Base-by-base conservation (phyloP, 2,329 filamentous ascomycete genomes). In the Colletotrichum agaves region DNA sequence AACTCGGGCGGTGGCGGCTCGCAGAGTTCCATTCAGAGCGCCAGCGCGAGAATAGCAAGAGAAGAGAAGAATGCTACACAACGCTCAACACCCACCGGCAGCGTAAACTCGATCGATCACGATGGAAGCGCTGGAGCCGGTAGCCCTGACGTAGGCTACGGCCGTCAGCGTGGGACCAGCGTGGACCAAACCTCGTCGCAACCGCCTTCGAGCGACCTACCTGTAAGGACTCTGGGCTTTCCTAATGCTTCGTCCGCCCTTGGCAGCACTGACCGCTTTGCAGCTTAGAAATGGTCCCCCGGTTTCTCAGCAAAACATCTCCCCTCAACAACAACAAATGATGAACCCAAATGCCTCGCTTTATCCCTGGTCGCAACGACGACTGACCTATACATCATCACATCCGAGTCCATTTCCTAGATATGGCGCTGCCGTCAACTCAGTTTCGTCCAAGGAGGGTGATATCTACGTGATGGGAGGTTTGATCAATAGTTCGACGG, bases 401-500 rank as follows among this genome's bases (percentile, higher is more conserved):
- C 90, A 94, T 75, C 87, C 91, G 11, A 94, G 93, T 72, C 96
- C 96, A 0, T 99, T 99, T 74, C 96, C 96, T 13, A 90, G 96
- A 77, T 99, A 99, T 86, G 96, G 96, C 77, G 94, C 97, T 58
- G 96, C 97, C 6, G 95, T 98, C 78, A 99, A 99, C 78, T 88
- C 94, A 0, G 86, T 91, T 15, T 92, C 94, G 23, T 98, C 94
- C 43, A 98, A 98, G 80, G 96, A 99, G 79, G 97, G 97, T 67
- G 93, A 97, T 74, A 92, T 99, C 64, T 99, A 98, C 75, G 87
- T 99, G 75, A 98, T 99, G 94, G 96, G 96, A 70, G 96, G 96
- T 57, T 82, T 99, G 69, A 95, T 99, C 74, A 95, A 97, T 76
- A 95, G 95, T 72, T 93, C 94, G 41, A 97, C 93, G 2, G 96